Conservation (phyloP, 352 stramenopile genomes). For the Phytopythium boreale region DNA sequence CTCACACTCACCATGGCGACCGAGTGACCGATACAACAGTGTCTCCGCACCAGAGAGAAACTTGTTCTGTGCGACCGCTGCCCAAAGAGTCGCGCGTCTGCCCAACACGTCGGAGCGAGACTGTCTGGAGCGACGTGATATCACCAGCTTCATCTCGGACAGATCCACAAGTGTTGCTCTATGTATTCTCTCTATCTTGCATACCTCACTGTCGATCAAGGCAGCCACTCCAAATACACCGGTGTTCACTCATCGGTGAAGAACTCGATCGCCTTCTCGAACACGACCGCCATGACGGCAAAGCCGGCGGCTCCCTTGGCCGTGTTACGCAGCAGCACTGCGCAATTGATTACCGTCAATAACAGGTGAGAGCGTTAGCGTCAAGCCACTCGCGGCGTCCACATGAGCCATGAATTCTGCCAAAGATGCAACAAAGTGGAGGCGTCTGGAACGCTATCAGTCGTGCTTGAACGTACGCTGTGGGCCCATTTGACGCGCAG, state of each 20-base stretch:
- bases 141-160: background rate
- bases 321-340: slow-evolving; percentile 69
- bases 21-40: background rate
- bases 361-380: background rate
- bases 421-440: background rate
- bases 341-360: slow-evolving; percentile 7
- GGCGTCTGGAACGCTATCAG: background rate
- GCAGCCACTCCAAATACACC: too few species aligned
- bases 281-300: slow-evolving; percentile 79
- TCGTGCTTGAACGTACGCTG: slow-evolving; percentile 30
- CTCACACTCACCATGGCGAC: slow-evolving; percentile 1
- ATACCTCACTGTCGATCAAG: background rate
- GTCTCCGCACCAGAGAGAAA: background rate
- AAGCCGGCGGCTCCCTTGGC: slow-evolving; percentile 77
- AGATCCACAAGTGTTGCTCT: background rate
- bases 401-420: background rate
- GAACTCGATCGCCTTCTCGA: slow-evolving; percentile 80
- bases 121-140: background rate
- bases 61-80: background rate
- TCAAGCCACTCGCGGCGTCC: background rate
- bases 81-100: slow-evolving; percentile 1
- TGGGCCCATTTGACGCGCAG: slow-evolving; percentile 51
- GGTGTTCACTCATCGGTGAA: slow-evolving; percentile 23
- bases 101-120: background rate
- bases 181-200: background rate